Base-by-base conservation (phyloP, 1,284 basidiomycete genomes). In the Tylopilus sp. region DNA sequence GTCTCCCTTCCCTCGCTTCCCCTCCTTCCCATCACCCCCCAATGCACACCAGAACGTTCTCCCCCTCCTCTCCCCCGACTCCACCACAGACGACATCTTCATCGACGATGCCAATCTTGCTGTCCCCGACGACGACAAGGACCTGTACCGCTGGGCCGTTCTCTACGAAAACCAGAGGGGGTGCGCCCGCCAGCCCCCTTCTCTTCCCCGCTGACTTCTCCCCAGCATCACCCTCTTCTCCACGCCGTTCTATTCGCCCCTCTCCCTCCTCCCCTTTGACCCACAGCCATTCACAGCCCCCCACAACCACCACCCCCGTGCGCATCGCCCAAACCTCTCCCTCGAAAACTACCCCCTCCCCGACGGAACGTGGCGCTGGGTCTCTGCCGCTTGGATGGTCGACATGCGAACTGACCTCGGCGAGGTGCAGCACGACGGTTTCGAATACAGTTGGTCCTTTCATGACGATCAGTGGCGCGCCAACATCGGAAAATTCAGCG, bases 391-490 rank as follows among this genome's bases (percentile, higher is more conserved):
- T 7, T 91, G 88, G 88, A 86, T 91, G 85, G 80, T 90, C 51
- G 88, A 91, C 70, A 91, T 91, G 88, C 82, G 83, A 35, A 77
- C 80, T 18, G 80, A 85, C 55, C 69, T 71, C 17, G 85, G 85
- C 44, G 77, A 83, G 58, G 83, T 89, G 5, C 83, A 88, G 59
- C 77, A 85, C 57, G 88, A 91, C 58, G 88, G 88, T 35, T 91
- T 89, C 57, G 85, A 91, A 66, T 91, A 91, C 69, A 89, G 88
- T 60, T 87, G 83, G 79, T 64, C 72, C 53, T 91, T 91, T 58
- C 78, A 83, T 15, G 64, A 69, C 24, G 74, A 77, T 44, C 67
- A 80, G 43, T 91, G 88, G 88, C 74, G 77, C 11, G 67, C 85
- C 0, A 69, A 77, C 44, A 72, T 81, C 1, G 84, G 87, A 8